Conservation (phyloP, 345 rosid genomes). For the Lumnitzera racemosa region DNA sequence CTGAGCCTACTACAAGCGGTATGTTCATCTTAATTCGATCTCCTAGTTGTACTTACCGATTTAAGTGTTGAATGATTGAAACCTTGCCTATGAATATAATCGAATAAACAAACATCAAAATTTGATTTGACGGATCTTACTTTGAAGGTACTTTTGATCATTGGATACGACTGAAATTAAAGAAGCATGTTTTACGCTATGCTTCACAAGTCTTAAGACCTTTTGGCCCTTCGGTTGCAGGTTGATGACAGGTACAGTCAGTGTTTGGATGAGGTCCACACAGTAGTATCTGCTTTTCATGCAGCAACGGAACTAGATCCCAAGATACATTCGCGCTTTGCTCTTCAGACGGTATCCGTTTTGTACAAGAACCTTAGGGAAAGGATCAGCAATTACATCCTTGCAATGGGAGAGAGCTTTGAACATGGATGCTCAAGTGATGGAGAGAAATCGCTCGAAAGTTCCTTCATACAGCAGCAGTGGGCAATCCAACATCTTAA, state of each 20-base stretch:
- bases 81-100: too few relatives aligned
- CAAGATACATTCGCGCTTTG: slow-evolving; percentile 64
- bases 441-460: slow-evolving; percentile 37
- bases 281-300: slow-evolving; percentile 88
- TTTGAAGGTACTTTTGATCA: too few relatives aligned
- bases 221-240: slow-evolving; percentile 16
- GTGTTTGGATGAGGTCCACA: slow-evolving; percentile 86
- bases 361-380: slow-evolving; percentile 72
- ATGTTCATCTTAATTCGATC: slow-evolving; percentile 14
- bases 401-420: slow-evolving; percentile 45
- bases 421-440: slow-evolving; percentile 17
- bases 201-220: too few relatives aligned
- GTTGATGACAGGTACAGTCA: slow-evolving; percentile 81
- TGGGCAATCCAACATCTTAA: slow-evolving; percentile 77
- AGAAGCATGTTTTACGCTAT: too few relatives aligned
- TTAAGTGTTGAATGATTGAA: too few relatives aligned
- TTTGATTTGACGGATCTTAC: too few relatives aligned
- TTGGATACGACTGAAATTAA: too few relatives aligned
- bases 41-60: not conserved
- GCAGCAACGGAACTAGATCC: slow-evolving; percentile 92
- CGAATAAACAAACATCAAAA: too few relatives aligned
- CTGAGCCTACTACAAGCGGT: slow-evolving; percentile 73
- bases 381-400: slow-evolving; percentile 81
- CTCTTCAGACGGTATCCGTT: slow-evolving; percentile 63
- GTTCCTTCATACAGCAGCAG: slow-evolving; percentile 53